These are phyloP conservation scores for Tremellales sp. DNA, from an alignment of 1,284 basidiomycete genomes.

Conservation along the genomic window DNA sequence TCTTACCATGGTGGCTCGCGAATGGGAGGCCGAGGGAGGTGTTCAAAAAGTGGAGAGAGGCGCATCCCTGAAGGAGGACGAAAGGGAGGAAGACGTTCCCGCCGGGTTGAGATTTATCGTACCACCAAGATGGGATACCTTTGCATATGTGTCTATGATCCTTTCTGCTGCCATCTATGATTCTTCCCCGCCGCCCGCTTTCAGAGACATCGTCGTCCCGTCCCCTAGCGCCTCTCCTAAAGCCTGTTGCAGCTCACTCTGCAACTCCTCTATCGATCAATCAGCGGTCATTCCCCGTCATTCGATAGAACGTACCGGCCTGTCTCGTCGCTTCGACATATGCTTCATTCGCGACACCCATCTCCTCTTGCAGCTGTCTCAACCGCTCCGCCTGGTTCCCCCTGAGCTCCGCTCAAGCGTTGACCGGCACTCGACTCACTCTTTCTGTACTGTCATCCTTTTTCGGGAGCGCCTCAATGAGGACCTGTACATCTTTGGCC, in stretches of 20 bases:
- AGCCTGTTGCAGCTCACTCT: slow-evolving; percentile 34
- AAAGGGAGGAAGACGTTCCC: neutral
- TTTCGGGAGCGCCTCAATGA: slow-evolving; percentile 41
- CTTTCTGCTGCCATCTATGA: neutral
- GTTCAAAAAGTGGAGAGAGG: slow-evolving; percentile 4
- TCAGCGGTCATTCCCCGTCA: neutral
- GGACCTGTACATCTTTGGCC: slow-evolving; percentile 43
- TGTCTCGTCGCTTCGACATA: slow-evolving; percentile 40
- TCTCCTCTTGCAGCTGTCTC: slow-evolving; percentile 38
- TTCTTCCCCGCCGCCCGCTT: neutral
- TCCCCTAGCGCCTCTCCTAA: slow-evolving; percentile 33
- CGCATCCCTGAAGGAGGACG: slow-evolving; percentile 6
- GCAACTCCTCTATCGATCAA: slow-evolving; percentile 28
- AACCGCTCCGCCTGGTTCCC: slow-evolving; percentile 29
- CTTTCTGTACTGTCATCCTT: slow-evolving; percentile 34
- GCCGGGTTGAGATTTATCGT: too few relatives aligned
- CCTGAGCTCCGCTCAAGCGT: neutral
- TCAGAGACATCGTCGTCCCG: slow-evolving; percentile 1
- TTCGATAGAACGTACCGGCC: slow-evolving; percentile 28
- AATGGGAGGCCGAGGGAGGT: slow-evolving; percentile 12
- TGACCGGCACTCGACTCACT: slow-evolving; percentile 20
- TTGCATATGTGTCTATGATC: slow-evolving; percentile 7
- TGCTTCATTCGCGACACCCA: slow-evolving; percentile 39
- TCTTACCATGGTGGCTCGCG: slow-evolving; percentile 17
- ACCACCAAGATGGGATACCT: too few relatives aligned